Conservation (phyloP, 306 rosid genomes). For the Cucurbita moschata region DNA sequence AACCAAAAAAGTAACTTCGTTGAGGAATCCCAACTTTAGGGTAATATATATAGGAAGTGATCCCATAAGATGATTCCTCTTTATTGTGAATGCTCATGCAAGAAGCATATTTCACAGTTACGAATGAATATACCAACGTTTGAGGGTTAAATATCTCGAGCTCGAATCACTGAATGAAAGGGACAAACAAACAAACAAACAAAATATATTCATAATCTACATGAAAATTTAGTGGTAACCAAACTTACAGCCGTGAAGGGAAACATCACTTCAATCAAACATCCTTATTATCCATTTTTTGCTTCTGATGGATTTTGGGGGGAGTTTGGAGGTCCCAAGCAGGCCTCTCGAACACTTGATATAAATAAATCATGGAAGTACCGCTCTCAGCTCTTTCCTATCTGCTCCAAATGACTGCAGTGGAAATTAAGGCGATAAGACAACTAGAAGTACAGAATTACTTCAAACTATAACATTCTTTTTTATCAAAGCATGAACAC, state of each 20-base stretch:
- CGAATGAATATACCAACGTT: neutral
- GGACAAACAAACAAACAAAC: neutral
- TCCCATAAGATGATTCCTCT: neutral
- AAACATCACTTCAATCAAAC: neutral
- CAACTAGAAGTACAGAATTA: neutral
- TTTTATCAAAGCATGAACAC: neutral
- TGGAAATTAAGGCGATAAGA: neutral
- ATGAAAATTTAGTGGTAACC: neutral
- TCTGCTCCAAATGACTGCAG: conserved; percentile 9
- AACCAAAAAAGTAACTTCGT: neutral
- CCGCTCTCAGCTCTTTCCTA: conserved; percentile 6
- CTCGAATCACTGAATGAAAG: neutral
- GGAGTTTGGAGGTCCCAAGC: neutral
- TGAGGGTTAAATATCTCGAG: neutral
- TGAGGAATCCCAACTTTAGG: neutral
- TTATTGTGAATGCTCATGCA: neutral
- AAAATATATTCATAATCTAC: conserved; percentile 1
- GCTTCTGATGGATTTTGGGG: neutral
- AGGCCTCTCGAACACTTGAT: neutral
- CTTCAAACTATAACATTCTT: neutral
- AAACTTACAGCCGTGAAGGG: neutral
- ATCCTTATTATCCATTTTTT: neutral
- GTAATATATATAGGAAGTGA: neutral
- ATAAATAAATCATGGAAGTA: neutral
- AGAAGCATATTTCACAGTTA: neutral